Evolutionary conservation across 176 grass and related monocot genomes (phyloP), one percentile per base, ranked within the genome.

Genomic region (Olyra latifolia): DNA sequence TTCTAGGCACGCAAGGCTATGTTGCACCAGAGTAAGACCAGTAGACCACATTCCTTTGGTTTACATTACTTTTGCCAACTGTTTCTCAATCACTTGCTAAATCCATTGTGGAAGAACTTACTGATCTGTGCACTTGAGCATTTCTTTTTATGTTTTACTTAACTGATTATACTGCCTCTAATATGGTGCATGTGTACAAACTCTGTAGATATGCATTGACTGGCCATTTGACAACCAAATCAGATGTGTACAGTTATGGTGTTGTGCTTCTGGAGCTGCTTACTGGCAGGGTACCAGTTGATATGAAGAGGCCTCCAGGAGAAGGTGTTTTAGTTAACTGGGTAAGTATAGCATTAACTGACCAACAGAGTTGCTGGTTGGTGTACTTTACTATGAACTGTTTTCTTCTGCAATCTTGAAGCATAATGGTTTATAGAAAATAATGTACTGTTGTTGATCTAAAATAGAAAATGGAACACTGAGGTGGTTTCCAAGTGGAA

Each of bases 161-260:
- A 50, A 53, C 45, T 71, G 4, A 45, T 64, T 78, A 78, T 72
- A 58, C 14, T 59, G 8, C 70, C 56, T 77, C 54, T 91, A 84
- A 91, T 59, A 62, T 76, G 40, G 23, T 45, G 3, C 15, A 14
- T 7, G 7, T 65, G 48, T 71, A 41, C 1, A 30, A 87, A 80
- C 28, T 86, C 4, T 91, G 56, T 45, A 99, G 93, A 80, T 99
- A 99, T 60, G 97, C 97, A 59, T 84, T 95, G 68, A 91, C 97
- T 28, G 97, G 93, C 13, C 90, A 93, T 85, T 96, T 99, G 86
- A 99, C 97, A 57, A 99, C 93, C 23, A 96, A 99, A 93, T 99
- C 97, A 86, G 97, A 99, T 75, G 97, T 99, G 52, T 96, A 99
- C 58, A 96, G 97, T 55, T 99, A 95, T 12, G 97, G 97, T 56